Percentiles rank a stretch among this genome's conserved stretches.
phyloP scores from a whole-genome alignment of 371 early-diverging fungal genomes.

The Mortierella sp. region DNA sequence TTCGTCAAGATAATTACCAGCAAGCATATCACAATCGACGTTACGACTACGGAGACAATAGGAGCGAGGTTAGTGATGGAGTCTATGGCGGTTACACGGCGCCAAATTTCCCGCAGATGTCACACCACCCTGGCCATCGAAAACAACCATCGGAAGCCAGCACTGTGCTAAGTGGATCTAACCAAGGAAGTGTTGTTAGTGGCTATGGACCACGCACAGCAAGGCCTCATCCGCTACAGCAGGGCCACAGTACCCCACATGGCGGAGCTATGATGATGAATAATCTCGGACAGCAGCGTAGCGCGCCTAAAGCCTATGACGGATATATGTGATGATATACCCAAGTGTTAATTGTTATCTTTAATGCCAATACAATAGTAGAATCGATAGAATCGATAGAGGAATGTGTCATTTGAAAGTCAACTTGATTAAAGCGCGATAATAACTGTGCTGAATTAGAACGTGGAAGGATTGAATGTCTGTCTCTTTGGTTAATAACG shows the following conservation, averaged over 20 bases:
- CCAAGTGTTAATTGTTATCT: background rate
- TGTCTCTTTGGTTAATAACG: background rate
- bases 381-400: background rate
- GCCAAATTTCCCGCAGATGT: background rate
- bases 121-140: slow-evolving; percentile 10
- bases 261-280: slow-evolving; percentile 29
- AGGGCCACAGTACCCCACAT: slow-evolving; percentile 16
- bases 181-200: slow-evolving; percentile 26
- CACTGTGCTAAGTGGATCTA: slow-evolving; percentile 32
- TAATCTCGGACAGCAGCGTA: slow-evolving; percentile 14
- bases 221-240: slow-evolving; percentile 23
- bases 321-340: slow-evolving; percentile 5
- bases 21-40: slow-evolving; percentile 31
- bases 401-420: background rate
- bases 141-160: slow-evolving; percentile 23
- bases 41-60: slow-evolving; percentile 22
- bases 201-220: slow-evolving; percentile 15
- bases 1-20: slow-evolving; percentile 34
- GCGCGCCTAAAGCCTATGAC: slow-evolving; percentile 1
- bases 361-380: background rate
- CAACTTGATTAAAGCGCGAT: background rate
- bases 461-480: slow-evolving; percentile 4
- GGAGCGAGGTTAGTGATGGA: slow-evolving; percentile 28
- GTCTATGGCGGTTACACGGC: background rate
- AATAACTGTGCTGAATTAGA: background rate